Evolutionary conservation across 2,329 filamentous ascomycete species (phyloP), one percentile per base, ranked within the genome.

Genomic region (Fusarium ambrosium): DNA sequence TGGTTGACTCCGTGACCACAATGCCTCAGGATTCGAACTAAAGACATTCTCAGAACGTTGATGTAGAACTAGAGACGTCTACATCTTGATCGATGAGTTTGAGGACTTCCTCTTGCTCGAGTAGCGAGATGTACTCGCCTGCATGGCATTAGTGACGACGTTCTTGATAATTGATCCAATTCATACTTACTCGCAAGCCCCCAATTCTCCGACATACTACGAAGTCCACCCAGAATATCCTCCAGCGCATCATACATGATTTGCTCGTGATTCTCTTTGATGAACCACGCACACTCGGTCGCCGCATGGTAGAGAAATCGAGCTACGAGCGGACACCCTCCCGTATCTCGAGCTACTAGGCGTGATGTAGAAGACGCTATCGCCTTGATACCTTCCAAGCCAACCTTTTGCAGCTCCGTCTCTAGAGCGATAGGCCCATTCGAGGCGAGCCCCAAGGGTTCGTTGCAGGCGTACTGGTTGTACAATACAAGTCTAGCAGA

Each of bases 271-370:
- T 76, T 64, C 64, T 79, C 75, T 2, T 61, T 63, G 2, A 77
- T 66, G 32, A 77, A 73, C 71, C 73, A 76, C 14, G 69, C 67
- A 13, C 75, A 78, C 27, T 76, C 73, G 0, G 69, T 77, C 0
- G 71, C 73, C 13, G 71, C 68, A 56, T 71, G 65, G 24, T 77
- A 77, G 1, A 74, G 67, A 14, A 60, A 70, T 6, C 59, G 66
- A 6, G 62, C 62, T 8, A 73, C 20, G 3, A 75, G 18, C 22
- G 71, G 72, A 18, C 65, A 70, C 2, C n/a, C 37, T 13, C 14
- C 14, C 2, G 16, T 4, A 37, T 64, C 45, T 8, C n/a, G 24
- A 8, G 64, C 64, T 8, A 68, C 43, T 32, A 18, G n/a, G 11
- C 62, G 68, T 24, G 60, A 68, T 6, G 64, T 58, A 9, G n/a